These are phyloP conservation scores for Thoreauomyces humboldtii DNA, from an alignment of 192 early-diverging fungal genomes.

Conservation along the genomic window DNA sequence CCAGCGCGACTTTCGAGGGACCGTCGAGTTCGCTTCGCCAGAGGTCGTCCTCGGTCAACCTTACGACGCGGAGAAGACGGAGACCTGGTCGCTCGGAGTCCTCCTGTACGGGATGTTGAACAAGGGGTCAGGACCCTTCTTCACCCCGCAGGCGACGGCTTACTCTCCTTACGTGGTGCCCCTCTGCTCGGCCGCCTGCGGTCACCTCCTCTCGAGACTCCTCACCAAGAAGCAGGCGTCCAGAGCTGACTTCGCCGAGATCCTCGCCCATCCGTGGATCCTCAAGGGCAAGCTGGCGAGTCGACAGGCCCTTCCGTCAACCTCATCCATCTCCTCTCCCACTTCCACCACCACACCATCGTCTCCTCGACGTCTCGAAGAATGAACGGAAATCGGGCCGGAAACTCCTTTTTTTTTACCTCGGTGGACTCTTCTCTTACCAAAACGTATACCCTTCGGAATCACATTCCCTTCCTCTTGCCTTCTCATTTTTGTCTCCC, in stretches of 20 bases:
- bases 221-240: slow-evolving; percentile 53
- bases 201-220: slow-evolving; percentile 61
- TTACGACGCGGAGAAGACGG: slow-evolving; percentile 45
- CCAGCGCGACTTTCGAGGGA: slow-evolving; percentile 51
- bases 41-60: slow-evolving; percentile 61
- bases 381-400: no score
- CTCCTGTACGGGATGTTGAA: slow-evolving; percentile 66
- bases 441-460: no score
- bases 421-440: no score
- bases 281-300: background rate
- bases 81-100: slow-evolving; percentile 70
- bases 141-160: slow-evolving; percentile 50
- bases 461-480: no score
- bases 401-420: no score
- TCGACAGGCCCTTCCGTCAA: no score
- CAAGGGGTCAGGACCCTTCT: slow-evolving; percentile 59
- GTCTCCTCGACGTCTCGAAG: no score
- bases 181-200: slow-evolving; percentile 44
- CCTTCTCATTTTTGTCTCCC: no score
- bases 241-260: slow-evolving; percentile 58
- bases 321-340: no score
- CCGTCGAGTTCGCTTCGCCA: slow-evolving; percentile 65
- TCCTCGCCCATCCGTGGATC: slow-evolving; percentile 61
- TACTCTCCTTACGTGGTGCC: slow-evolving; percentile 42
- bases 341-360: no score